These are phyloP conservation scores for Westerdykella sp. DNA, from an alignment of 2,329 filamentous ascomycete species.

Conservation along the genomic window DNA sequence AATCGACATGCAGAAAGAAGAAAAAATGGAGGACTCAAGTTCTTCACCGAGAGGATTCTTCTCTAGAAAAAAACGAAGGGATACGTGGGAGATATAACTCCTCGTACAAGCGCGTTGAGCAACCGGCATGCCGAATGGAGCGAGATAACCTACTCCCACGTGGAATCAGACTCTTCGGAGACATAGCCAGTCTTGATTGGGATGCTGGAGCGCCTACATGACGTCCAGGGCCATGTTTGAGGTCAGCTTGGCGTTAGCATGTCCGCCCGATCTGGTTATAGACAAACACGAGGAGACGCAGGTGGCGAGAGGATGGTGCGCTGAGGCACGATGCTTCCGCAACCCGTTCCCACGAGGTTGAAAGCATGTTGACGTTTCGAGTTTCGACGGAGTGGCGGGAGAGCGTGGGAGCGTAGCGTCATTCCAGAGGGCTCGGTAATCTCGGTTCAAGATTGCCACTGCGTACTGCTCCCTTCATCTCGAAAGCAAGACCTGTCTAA, in stretches of 20 bases:
- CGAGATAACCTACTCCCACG: constrained; percentile 11
- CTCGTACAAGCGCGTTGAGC: too few relatives aligned
- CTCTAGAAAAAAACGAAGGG: too few relatives aligned
- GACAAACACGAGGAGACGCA: background rate
- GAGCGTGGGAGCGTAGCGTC: constrained; percentile 1
- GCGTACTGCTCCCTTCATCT: constrained; percentile 7
- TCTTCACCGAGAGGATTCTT: too few relatives aligned
- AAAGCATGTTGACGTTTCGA: constrained; percentile 6
- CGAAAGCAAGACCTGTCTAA: constrained; percentile 11
- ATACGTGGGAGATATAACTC: too few relatives aligned
- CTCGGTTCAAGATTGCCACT: background rate
- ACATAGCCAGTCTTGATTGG: constrained; percentile 4
- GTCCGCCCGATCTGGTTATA: constrained; percentile 1
- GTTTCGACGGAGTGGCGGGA: too few relatives aligned
- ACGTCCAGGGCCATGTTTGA: constrained; percentile 3
- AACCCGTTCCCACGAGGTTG: background rate
- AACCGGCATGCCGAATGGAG: too few relatives aligned
- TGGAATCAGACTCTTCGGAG: constrained; percentile 15
- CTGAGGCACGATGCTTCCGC: background rate
- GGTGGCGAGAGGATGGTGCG: background rate
- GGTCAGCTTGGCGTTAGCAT: constrained; percentile 4
- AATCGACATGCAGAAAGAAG: too few relatives aligned
- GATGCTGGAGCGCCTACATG: constrained; percentile 5
- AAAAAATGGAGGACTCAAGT: too few relatives aligned
- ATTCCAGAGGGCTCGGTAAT: constrained; percentile 21